Conservation (phyloP, 306 rosid species). For the Pterocarpus macrocarpus region DNA sequence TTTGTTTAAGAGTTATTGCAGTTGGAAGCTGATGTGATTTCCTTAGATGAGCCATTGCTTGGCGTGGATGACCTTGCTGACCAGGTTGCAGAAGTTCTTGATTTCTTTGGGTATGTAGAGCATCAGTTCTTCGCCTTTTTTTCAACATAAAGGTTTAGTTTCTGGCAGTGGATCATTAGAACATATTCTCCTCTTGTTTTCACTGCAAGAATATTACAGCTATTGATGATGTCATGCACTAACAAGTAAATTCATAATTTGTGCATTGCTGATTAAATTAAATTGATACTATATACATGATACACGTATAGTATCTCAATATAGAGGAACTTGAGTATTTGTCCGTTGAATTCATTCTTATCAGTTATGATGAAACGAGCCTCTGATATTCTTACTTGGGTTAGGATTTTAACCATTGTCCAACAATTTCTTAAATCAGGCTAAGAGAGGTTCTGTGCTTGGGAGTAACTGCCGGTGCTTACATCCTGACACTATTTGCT, state of each 20-base stretch:
- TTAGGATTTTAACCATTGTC: constrained; percentile 34
- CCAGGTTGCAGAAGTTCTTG: constrained; percentile 90
- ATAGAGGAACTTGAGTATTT: constrained; percentile 26
- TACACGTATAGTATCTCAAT: neutral
- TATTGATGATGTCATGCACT: constrained; percentile 2
- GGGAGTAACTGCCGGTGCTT: constrained; percentile 93
- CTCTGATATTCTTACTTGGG: constrained; percentile 37
- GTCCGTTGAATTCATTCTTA: neutral
- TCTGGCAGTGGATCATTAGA: constrained; percentile 6
- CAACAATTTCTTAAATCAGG: constrained; percentile 58
- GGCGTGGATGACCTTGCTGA: constrained; percentile 85
- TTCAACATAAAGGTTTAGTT: neutral
- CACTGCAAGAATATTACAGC: neutral
- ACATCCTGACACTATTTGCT: constrained; percentile 80
- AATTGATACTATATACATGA: neutral
- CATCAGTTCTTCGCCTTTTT: constrained; percentile 4
- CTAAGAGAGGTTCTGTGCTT: constrained; percentile 81
- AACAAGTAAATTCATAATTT: constrained; percentile 9
- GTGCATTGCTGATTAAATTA: constrained; percentile 18
- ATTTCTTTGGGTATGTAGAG: constrained; percentile 72
- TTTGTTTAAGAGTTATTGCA: constrained; percentile 75
- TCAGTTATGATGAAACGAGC: neutral
- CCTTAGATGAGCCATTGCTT: constrained; percentile 81
- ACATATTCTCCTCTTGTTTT: constrained; percentile 13
- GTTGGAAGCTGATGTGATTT: constrained; percentile 91